Base-by-base conservation (phyloP, 306 rosid species). In the Macrotyloma uniflorum region DNA sequence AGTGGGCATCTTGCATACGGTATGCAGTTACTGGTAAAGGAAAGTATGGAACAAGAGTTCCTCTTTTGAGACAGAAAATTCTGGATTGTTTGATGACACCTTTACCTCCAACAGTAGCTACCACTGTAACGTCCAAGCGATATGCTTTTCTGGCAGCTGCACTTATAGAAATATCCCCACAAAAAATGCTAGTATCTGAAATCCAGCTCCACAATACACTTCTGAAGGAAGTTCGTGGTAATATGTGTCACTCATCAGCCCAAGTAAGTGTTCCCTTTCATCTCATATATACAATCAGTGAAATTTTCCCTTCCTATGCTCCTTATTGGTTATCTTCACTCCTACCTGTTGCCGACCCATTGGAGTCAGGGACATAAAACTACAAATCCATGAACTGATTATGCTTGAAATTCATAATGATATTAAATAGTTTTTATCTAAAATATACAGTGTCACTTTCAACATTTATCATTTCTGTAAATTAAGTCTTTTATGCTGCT, bases 21-120 rank as follows among this genome's bases (percentile, higher is more conserved):
- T 95, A 95, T 71, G 98, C 99, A 5, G 97, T 95, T 70, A 95
- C 99, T 36, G 99, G 99, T 65, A 95, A 95, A 85, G 99, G 99
- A 47, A 95, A 91, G 79, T 80, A 86, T 81, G 99, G 99, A 85
- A 95, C 94, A 70, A 81, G 79, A 83, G 92, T 85, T 83, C 99
- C 99, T 83, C 85, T 93, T 82, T 75, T 95, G 90, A 87, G 99
- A 69, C 99, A 95, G 82, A 84, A 89, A 66, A 87, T 95, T 83
- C 83, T 95, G 71, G 99, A 95, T 78, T 87, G 96, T 83, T 83
- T 95, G 90, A 90, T 88, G 74, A 72, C 82, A 13, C 89, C 98
- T 57, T 80, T 95, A 63, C 96, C 99, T 81, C 83, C 97, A 78
- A 90, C 89, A 50, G 99, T 89, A 80, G 90, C 97, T 45, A 93